Base-by-base conservation (phyloP, 1,284 basidiomycete genomes). In the Coriolopsis trogii region DNA sequence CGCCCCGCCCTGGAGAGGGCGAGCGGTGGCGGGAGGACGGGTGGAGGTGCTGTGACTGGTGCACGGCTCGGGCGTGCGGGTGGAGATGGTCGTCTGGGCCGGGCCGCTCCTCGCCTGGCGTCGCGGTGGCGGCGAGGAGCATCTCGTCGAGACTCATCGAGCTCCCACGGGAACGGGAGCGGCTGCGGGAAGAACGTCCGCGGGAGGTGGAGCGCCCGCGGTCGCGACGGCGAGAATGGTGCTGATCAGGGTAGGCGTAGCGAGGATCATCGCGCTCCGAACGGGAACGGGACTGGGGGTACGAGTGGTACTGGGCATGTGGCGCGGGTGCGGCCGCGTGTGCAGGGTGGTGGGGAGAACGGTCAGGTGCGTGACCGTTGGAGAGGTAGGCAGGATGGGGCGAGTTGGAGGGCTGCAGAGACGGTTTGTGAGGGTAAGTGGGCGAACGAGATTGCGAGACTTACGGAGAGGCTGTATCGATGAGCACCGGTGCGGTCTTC, bases 141-240 rank as follows among this genome's bases (percentile, higher is more conserved):
- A 86, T 80, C 60, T 87, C 85, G 49, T 86, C 85, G 45, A 87
- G 73, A 45, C 65, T 67, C 39, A 59, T 59, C 2, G 69, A 69
- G 54, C 66, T 69, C 18, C 63, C 67, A n/a, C 69, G 66, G 36
- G 67, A 68, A 28, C 64, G 61, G 6, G 65, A 66, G 42, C 66
- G 68, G 29, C 64, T 64, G 23, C 51, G 58, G 1, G 67, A 63
- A 7, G 63, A 61, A 15, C 56, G 63, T 12, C 63, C 63, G 40
- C 52, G 63, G 10, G 64, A 67, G 16, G 55, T 61, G 29, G 58
- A 63, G 44, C 60, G 64, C n/a, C n/a, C n/a, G n/a, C n/a, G n/a
- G n/a, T 38, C 58, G 58, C 24, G 57, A 62, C 51, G 60, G 25
- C 53, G 65, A 9, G 53, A 40, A 10, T 58, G 60, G 39, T 33